Evolutionary conservation across 2,329 filamentous ascomycete species (phyloP).

Genomic region (Tolypocladium ophioglossoides): DNA sequence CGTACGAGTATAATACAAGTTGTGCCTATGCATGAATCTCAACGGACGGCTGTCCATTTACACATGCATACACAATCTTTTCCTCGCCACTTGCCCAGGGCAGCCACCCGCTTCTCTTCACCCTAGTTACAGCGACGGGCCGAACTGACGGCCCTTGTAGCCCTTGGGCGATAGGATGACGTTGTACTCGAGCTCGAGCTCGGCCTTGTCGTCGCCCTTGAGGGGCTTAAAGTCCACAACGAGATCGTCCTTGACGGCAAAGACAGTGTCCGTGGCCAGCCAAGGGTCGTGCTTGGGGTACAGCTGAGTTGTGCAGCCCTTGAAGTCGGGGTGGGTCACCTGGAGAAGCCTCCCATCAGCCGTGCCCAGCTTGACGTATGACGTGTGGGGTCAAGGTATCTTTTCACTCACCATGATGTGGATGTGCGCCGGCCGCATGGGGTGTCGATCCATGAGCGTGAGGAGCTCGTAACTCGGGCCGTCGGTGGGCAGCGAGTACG

Average conservation of each 20-base stretch:
- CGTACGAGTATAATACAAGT: too few relatives aligned
- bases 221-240: slow-evolving; percentile 38
- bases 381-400: background rate
- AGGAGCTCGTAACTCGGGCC: slow-evolving; percentile 35
- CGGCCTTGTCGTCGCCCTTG: slow-evolving; percentile 24
- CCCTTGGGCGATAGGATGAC: slow-evolving; percentile 32
- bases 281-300: slow-evolving; percentile 61
- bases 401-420: slow-evolving; percentile 34
- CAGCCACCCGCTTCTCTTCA: too few relatives aligned
- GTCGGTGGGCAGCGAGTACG: slow-evolving; percentile 60
- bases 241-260: slow-evolving; percentile 43
- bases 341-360: slow-evolving; percentile 5
- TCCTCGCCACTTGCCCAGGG: too few relatives aligned
- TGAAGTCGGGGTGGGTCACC: slow-evolving; percentile 53
- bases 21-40: background rate
- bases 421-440: slow-evolving; percentile 39
- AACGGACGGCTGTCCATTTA: background rate
- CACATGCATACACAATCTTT: background rate
- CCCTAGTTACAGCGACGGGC: background rate
- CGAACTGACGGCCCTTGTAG: slow-evolving; percentile 24
- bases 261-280: slow-evolving; percentile 37
- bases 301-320: slow-evolving; percentile 64
- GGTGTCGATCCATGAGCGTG: slow-evolving; percentile 35
- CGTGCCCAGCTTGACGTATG: background rate
- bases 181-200: slow-evolving; percentile 30